These are phyloP conservation scores for Syncephalastrum racemosum DNA, from an alignment of 371 early-diverging fungal genomes.

Conservation along the genomic window DNA sequence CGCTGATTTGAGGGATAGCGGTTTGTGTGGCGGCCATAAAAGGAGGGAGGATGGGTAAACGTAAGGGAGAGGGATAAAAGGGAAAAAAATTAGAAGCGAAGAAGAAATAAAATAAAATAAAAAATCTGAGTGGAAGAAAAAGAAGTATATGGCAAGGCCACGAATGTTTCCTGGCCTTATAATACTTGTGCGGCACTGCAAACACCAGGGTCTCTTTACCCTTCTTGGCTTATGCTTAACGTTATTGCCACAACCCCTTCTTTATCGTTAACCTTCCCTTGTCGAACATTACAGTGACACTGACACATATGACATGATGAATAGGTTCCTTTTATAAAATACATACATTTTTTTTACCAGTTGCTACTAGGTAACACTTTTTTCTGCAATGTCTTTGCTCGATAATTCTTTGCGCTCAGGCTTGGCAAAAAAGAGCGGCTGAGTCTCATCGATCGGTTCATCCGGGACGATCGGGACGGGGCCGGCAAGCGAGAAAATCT, in stretches of 20 bases:
- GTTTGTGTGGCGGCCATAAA: no score
- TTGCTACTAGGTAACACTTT: no score
- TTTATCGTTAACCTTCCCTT: background rate
- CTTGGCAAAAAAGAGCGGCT: no score
- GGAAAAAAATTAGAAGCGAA: constrained; percentile 1
- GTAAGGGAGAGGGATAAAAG: background rate
- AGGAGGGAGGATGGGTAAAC: background rate
- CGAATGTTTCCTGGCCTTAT: background rate
- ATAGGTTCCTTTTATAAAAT: no score
- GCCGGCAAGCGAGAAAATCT: background rate
- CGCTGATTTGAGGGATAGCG: no score
- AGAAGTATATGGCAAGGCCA: background rate
- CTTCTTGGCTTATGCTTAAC: background rate
- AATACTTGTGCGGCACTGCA: no score
- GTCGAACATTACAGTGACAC: no score
- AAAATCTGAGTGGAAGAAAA: background rate
- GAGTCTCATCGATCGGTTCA: background rate
- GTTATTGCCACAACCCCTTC: background rate
- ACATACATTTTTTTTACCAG: no score
- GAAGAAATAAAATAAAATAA: background rate
- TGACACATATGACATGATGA: no score
- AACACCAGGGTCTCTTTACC: no score
- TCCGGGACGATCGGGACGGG: background rate
- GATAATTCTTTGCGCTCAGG: no score
- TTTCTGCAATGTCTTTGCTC: no score